Base-by-base conservation (phyloP, 2,329 filamentous ascomycete species). In the Huntiella bhutanensis region DNA sequence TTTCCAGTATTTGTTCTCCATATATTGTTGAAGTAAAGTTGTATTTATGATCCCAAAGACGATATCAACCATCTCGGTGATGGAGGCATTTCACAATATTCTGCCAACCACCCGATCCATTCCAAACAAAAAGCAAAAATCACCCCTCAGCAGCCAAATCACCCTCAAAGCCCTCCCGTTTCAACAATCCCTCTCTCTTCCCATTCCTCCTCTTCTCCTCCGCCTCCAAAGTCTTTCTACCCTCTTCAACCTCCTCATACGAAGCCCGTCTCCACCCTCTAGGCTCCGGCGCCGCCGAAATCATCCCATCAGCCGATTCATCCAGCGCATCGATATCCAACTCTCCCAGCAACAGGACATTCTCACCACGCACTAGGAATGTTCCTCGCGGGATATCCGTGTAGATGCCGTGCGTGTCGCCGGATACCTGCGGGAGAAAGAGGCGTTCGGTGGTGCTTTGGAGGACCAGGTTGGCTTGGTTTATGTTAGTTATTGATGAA, bases 271-370 rank as follows among this genome's bases (percentile, higher is more conserved):
- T 66, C 52, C 81, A 85, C 32, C 78, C 76, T 4, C 69, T 61
- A 1, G 84, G 85, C 6, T 43, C 66, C 22, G 22, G 22, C 1
- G 83, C 71, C 2, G 77, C 85, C 52, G 81, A 84, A 32, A 78
- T 76, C 52, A 82, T 84, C 32, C 78, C 76, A 4, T 69, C 61
- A 11, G 85, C 70, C 13, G 84, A 69, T 49, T 92, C 79, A 60
- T 98, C 91, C 62, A 98, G 91, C 58, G 82, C 85, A 66, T 98
- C 91, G 17, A 98, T 75, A 60, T 98, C 91, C 56, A 98, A 93
- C 63, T 96, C 92, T 34, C 91, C 91, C 13, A 96, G 72, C 39
- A 98, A 69, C 44, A 94, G 70, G n/a, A 98, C 91, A 60, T 98
- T 98, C 66, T 98, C 91, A 54, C 91, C 91, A 49, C 91, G 73